These are phyloP conservation scores for Recurvomyces mirabilis DNA, from an alignment of 495 filamentous ascomycete species.

Conservation along the genomic window DNA sequence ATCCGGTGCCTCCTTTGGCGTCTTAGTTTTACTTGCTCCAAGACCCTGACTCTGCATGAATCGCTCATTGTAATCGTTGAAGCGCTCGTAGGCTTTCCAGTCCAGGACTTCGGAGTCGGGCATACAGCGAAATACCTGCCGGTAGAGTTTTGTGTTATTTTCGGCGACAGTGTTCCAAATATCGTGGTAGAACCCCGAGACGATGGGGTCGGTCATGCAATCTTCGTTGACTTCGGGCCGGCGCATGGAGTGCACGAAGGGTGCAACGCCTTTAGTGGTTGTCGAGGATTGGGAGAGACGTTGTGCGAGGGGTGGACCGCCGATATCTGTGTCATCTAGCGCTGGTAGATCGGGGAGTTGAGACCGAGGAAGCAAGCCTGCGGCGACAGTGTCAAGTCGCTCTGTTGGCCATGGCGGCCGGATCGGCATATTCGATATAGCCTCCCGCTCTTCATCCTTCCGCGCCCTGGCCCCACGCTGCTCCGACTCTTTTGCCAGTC, in stretches of 20 bases:
- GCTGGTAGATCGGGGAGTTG: slow-evolving; percentile 55
- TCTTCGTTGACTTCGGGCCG: slow-evolving; percentile 52
- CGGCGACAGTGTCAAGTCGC: slow-evolving; percentile 40
- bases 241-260: slow-evolving; percentile 55
- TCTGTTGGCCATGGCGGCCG: slow-evolving; percentile 18
- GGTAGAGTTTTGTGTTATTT: slow-evolving; percentile 89
- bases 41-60: slow-evolving; percentile 54
- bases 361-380: slow-evolving; percentile 50
- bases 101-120: slow-evolving; percentile 86
- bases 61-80: slow-evolving; percentile 61
- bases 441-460: not conserved
- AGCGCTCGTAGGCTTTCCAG: slow-evolving; percentile 93
- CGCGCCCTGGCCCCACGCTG: not conserved
- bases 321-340: slow-evolving; percentile 70
- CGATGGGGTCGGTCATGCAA: slow-evolving; percentile 74
- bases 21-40: slow-evolving; percentile 25
- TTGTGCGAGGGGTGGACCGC: slow-evolving; percentile 47
- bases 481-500: slow-evolving; percentile 2
- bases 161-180: slow-evolving; percentile 80
- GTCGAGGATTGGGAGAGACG: slow-evolving; percentile 35
- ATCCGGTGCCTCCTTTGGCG: slow-evolving; percentile 17
- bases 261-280: slow-evolving; percentile 38
- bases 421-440: not conserved
- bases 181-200: slow-evolving; percentile 71
- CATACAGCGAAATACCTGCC: slow-evolving; percentile 91